Evolutionary conservation across 257 asterid species (phyloP), one percentile per base, ranked within the genome.

Genomic region (Coffea canephora): DNA sequence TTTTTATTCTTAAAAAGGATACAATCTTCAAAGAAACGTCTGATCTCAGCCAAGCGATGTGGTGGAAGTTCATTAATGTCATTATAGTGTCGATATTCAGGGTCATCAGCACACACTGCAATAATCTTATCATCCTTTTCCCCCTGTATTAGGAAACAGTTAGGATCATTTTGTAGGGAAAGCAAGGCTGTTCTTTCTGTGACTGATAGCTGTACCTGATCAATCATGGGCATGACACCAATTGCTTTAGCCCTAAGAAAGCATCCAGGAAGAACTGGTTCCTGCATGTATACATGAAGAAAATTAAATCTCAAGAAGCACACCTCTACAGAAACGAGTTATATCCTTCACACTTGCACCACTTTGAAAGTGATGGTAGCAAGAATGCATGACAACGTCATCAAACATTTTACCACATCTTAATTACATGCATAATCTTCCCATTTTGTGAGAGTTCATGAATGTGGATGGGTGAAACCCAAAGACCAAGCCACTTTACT

Each of bases 211-310:
- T 41, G 69, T 82, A 93, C 99, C 98, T 95, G 97, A 83, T 95
- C 98, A 80, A 92, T 95, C 99, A 95, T 95, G 82, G 98, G 98
- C 98, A 95, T 93, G 78, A 95, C 93, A 23, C 99, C 98, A 84
- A 95, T 92, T 79, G 98, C 99, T 87, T 91, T 93, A 78, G 97
- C 99, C 88, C 97, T 90, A 78, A 95, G 97, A 86, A 95, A 93
- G 91, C 97, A 90, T 68, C 99, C 98, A 1, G 99, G 98, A 80
- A 90, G 84, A 82, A 95, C 96, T 69, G 98, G 97, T 82, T 95
- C 99, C 99, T 93, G 91, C 74, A 48, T 48, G 76, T 72, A 84
- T 77, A 36, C 50, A 70, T 75, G 75, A 5, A 31, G 73, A 77
- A 64, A 36, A 77, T 66, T 65, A 65, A 55, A 46, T 3, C 19